Percentiles rank a stretch among this genome's conserved stretches.
These are phyloP conservation scores for Centrapalus pauciflorus DNA, from an alignment of 129 eudicot species.

Conservation along the genomic window DNA sequence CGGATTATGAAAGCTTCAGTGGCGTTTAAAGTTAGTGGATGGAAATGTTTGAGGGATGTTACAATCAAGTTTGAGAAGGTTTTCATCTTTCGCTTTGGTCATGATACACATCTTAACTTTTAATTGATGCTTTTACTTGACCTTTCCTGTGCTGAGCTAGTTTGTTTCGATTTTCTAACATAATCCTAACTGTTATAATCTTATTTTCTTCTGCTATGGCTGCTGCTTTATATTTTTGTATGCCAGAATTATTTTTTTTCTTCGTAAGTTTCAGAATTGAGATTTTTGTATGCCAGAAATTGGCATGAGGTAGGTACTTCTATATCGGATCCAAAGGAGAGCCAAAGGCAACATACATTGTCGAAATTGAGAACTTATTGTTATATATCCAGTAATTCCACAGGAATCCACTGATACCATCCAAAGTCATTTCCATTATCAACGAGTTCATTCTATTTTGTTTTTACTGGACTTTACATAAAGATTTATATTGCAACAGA, in stretches of 20 bases:
- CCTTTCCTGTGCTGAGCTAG: not conserved
- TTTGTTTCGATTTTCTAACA: not conserved
- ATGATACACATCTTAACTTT: not conserved
- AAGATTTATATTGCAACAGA: not conserved
- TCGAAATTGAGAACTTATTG: no score
- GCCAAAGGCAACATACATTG: not conserved
- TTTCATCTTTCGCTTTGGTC: slow-evolving; percentile 5
- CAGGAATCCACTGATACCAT: not conserved
- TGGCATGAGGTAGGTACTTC: no score
- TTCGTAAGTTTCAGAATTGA: not conserved
- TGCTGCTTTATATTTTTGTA: slow-evolving; percentile 1
- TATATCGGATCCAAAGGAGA: no score
- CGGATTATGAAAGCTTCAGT: slow-evolving; percentile 87
- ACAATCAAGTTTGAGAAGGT: slow-evolving; percentile 88
- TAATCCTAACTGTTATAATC: not conserved
- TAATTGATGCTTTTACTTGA: not conserved
- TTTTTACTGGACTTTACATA: not conserved
- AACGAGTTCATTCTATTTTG: not conserved
- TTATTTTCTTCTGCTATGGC: not conserved
- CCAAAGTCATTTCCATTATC: not conserved
- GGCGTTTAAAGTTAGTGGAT: slow-evolving; percentile 84
- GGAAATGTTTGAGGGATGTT: slow-evolving; percentile 98
- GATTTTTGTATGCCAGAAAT: no score
- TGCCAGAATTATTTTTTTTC: not conserved
- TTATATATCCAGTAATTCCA: not conserved